Evolutionary conservation across 179 eudicot genomes (phyloP).

Genomic region (Patellifolia procumbens): DNA sequence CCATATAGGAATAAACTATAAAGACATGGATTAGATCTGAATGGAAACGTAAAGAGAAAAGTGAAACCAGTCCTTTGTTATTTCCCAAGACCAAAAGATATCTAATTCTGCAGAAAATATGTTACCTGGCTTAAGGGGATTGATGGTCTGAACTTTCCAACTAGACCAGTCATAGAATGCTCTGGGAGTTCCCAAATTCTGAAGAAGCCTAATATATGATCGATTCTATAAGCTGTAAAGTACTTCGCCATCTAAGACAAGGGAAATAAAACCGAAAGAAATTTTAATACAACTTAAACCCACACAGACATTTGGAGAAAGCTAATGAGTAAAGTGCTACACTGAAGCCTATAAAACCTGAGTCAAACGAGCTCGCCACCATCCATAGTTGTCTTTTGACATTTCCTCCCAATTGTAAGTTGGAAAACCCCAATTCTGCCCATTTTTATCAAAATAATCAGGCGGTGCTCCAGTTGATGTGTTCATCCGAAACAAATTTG

Average conservation of each 20-base stretch:
- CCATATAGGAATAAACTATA: constrained; percentile 1
- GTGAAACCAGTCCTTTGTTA: background rate
- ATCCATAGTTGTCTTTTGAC: constrained; percentile 96
- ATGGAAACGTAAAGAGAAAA: background rate
- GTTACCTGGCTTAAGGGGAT: constrained; percentile 88
- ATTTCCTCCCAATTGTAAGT: constrained; percentile 99
- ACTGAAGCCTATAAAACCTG: constrained; percentile 50
- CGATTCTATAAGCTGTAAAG: constrained; percentile 95
- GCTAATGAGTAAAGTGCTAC: background rate
- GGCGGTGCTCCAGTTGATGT: constrained; percentile 99
- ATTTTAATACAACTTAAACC: background rate
- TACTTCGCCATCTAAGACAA: constrained; percentile 84
- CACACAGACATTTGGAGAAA: background rate
- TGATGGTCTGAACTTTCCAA: constrained; percentile 96
- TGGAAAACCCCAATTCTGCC: constrained; percentile 99
- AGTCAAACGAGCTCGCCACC: constrained; percentile 97
- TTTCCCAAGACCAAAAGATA: background rate
- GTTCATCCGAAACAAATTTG: constrained; percentile 94
- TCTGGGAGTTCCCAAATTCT: constrained; percentile 99
- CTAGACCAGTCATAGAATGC: constrained; percentile 88
- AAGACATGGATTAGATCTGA: background rate
- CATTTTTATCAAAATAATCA: constrained; percentile 97
- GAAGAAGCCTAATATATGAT: constrained; percentile 96
- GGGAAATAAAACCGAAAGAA: background rate
- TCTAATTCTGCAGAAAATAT: constrained; percentile 2